Evolutionary conservation across 2,329 filamentous ascomycete genomes (phyloP).

Genomic region (Trichoderma sp.): DNA sequence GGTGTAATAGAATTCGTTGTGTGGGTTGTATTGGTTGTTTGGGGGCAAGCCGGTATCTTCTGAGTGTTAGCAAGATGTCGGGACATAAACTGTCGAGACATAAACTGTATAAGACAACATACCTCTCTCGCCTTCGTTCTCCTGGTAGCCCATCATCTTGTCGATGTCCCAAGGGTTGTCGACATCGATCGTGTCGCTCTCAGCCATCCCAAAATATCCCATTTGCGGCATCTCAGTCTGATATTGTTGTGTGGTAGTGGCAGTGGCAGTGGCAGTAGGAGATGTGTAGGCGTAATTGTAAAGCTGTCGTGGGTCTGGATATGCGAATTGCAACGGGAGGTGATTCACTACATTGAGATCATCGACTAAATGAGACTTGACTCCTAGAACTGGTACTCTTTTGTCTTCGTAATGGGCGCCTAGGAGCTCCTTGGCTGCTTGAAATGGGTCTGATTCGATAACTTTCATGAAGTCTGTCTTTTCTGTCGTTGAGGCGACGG

Average conservation of each 20-base stretch:
- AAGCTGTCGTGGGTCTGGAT: conserved; percentile 20
- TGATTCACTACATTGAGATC: conserved; percentile 22
- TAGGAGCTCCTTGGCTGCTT: conserved; percentile 26
- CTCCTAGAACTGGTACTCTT: conserved; percentile 16
- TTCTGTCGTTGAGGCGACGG: too few relatives aligned
- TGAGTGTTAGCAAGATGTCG: neutral
- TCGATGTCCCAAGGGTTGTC: conserved; percentile 26
- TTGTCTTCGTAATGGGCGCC: conserved; percentile 21
- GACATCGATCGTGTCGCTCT: conserved; percentile 26
- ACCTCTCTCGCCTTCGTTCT: conserved; percentile 24
- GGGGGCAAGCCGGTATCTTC: neutral
- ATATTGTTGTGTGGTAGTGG: conserved; percentile 10
- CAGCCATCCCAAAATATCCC: conserved; percentile 21
- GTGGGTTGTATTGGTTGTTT: neutral
- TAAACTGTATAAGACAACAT: neutral
- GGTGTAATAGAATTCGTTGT: neutral
- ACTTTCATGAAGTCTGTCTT: conserved; percentile 26
- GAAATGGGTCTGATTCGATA: conserved; percentile 21
- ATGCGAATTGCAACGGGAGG: conserved; percentile 20
- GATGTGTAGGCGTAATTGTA: conserved; percentile 19
- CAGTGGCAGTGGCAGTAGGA: conserved; percentile 11
- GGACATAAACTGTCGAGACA: neutral
- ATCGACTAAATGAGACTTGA: conserved; percentile 21
- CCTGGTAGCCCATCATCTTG: conserved; percentile 21
- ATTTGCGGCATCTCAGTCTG: conserved; percentile 16